Evolutionary conservation across 495 filamentous ascomycete species (phyloP), one percentile per base, ranked within the genome.

Genomic region (Entonaema liquescens): DNA sequence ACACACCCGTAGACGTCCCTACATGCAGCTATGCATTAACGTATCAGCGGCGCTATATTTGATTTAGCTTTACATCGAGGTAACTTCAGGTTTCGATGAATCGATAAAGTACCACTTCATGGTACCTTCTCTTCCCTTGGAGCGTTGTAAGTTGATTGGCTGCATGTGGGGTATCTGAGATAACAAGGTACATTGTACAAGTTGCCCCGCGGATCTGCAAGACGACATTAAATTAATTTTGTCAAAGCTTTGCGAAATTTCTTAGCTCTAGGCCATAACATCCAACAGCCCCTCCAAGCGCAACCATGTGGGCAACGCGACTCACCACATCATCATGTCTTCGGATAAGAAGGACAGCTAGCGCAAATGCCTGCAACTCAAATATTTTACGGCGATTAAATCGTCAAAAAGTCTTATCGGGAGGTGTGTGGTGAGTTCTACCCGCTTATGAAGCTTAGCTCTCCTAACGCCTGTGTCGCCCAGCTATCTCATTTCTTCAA

Each of bases 281-380:
- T 35, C n/a, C 29, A 35, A 29, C 49, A 13, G n/a, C 57, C 29
- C 35, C 17, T 38, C 17, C 13, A 33, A 44, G 31, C 57, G 49
- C 62, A 66, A 66, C 44, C 26, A 77, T 77, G 75, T 74, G 73
- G 73, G 28, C 71, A 33, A 66, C 47, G n/a, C 59, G 66, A 44
- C 57, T 74, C 61, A 68, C 35, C 56, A 59, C 65, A 44, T 58
- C 65, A 44, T 58, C 65, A 35, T 63, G 31, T 53, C 53, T 75
- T 54, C 59, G 55, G 50, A 44, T 47, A 42, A 72, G 53, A 29
- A 53, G 61, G 47, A 33, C 59, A 50, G 26, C 47, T 42, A n/a
- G 26, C 33, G 58, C 68, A 11, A 58, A 66, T 69, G 8, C 52
- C 58, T 66, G 35, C 53, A 62, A 5, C 2, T 15, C 35, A 49